Percentiles rank a stretch among this genome's conserved stretches.
Evolutionary conservation across 2,329 filamentous ascomycete species (phyloP).

Genomic region (Periglandula ipomoeae): DNA sequence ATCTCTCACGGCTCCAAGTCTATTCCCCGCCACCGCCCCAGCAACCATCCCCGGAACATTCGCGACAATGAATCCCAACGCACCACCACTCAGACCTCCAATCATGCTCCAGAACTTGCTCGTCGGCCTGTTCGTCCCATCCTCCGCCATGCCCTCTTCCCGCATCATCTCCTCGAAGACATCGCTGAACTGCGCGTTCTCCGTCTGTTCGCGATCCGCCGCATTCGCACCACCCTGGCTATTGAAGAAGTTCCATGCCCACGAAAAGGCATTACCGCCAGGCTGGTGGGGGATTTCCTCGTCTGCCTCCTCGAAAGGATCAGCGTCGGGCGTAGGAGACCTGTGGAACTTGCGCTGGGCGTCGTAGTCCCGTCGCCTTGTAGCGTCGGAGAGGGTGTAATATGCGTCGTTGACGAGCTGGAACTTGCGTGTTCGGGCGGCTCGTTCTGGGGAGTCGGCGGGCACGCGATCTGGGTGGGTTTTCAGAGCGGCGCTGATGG

Average conservation of each 20-base stretch:
- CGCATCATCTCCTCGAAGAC: slow-evolving; percentile 86
- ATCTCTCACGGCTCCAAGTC: slow-evolving; percentile 83
- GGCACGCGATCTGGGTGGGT: slow-evolving; percentile 90
- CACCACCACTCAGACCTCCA: slow-evolving; percentile 78
- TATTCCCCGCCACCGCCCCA: slow-evolving; percentile 84
- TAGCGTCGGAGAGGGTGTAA: slow-evolving; percentile 76
- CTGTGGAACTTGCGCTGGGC: slow-evolving; percentile 39
- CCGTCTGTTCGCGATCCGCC: slow-evolving; percentile 42
- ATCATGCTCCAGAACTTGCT: slow-evolving; percentile 79
- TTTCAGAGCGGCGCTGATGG: slow-evolving; percentile 68
- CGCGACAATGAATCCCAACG: slow-evolving; percentile 88
- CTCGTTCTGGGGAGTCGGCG: slow-evolving; percentile 71
- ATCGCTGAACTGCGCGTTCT: slow-evolving; percentile 77
- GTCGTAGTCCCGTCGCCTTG: slow-evolving; percentile 77
- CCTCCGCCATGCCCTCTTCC: slow-evolving; percentile 74
- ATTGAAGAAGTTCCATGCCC: slow-evolving; percentile 61
- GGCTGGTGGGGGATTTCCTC: slow-evolving; percentile 34
- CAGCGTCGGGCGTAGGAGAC: slow-evolving; percentile 15
- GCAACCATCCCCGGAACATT: slow-evolving; percentile 86
- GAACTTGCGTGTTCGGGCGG: slow-evolving; percentile 74
- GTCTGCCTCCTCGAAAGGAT: slow-evolving; percentile 39
- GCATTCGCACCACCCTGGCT: slow-evolving; percentile 14
- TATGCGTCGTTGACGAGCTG: slow-evolving; percentile 91
- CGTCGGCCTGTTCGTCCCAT: slow-evolving; percentile 48
- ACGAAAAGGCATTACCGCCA: slow-evolving; percentile 54